These are phyloP conservation scores for Backusella parvicylindrica DNA, from an alignment of 192 early-diverging fungal species.

Conservation along the genomic window DNA sequence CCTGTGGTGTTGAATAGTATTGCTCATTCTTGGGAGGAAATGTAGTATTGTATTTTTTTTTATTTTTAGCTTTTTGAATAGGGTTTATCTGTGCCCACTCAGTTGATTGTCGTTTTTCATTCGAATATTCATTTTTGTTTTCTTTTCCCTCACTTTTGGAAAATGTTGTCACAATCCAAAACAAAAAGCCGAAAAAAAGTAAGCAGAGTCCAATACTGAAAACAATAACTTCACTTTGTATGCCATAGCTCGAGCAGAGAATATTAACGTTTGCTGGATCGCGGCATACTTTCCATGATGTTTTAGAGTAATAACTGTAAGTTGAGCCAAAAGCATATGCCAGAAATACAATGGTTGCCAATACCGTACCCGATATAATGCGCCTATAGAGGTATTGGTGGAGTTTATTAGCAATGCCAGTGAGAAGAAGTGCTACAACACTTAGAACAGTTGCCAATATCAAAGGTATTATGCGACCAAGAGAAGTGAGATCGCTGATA, in stretches of 20 bases:
- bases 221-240: background rate
- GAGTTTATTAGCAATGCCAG: background rate
- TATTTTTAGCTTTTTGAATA: background rate
- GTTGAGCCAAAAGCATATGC: background rate
- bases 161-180: slow-evolving; percentile 1
- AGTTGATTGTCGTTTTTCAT: background rate
- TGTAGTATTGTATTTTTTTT: background rate
- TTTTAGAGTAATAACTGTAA: background rate
- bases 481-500: background rate
- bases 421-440: background rate
- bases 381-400: background rate
- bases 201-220: background rate
- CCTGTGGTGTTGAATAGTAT: background rate
- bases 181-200: slow-evolving; percentile 4
- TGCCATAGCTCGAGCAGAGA: background rate
- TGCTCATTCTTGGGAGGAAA: background rate
- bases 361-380: background rate
- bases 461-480: background rate
- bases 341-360: background rate
- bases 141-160: background rate
- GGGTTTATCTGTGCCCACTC: background rate
- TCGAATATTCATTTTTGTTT: background rate
- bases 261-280: background rate
- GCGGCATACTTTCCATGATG: background rate
- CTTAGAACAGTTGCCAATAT: slow-evolving; percentile 1